Evolutionary conservation across 768 basidiomycete genomes (phyloP), one percentile per base, ranked within the genome.

Genomic region (Russula foetens): DNA sequence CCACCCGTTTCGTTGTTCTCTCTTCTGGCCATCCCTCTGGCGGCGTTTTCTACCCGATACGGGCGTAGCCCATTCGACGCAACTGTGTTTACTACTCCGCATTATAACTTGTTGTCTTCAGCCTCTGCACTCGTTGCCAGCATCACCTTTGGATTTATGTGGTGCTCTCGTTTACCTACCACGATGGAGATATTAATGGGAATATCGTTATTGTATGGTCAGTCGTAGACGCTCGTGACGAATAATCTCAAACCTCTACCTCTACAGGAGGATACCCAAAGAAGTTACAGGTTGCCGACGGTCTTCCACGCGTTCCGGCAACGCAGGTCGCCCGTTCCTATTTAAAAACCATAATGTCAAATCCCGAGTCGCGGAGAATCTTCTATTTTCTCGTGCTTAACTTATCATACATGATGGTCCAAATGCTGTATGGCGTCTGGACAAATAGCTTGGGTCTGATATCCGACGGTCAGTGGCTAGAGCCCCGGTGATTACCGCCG

Each of bases 311-410:
- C 31, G 68, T 66, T n/a, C 65, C 73, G 1, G 65, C 64, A 6
- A 62, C 65, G 14, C 69, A 67, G 5, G 38, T 69, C 7, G 71
- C 81, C 58, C 81, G 82, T 55, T 80, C 83, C 31, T 93, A 97
- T 71, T 75, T 98, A 54, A 95, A 96, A 69, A 87, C 90, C 12
- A 91, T 99, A 58, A 78, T 98, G 39, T 85, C 88, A 21, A 96
- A 96, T 66, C 84, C 86, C 3, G 94, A 98, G 70, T 95, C 92
- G 21, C 81, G 93, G 67, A 90, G 90, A 73, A 98, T 99, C 59
- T 98, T 95, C 73, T 98, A 96, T 73, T 99, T 99, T 75, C 77
- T 98, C 52, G 80, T 95, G 72, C 77, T 99, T 50, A 99, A 99
- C 72, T 77, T 98, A 74, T 86, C 83, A 64, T 99, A 92, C 74